phyloP scores from a whole-genome alignment of 1,139 yeast species.

The Suhomyces atakaporum region DNA sequence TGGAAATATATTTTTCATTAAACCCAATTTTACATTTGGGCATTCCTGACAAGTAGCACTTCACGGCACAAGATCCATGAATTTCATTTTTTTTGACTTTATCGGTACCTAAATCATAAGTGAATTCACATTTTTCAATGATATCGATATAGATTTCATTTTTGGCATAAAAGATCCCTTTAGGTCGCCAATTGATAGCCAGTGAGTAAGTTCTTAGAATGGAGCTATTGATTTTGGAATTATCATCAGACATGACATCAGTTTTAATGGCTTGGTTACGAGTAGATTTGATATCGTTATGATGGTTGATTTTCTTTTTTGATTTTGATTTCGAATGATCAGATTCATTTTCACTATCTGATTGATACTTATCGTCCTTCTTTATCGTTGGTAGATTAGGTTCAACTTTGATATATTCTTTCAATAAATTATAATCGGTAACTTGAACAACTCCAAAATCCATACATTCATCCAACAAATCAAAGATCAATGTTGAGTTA shows the following conservation, averaged over 20 bases:
- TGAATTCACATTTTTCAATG: slow-evolving; percentile 43
- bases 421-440: slow-evolving; percentile 46
- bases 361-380: slow-evolving; percentile 13
- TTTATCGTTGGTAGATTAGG: slow-evolving; percentile 32
- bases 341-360: slow-evolving; percentile 19
- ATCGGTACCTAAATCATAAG: slow-evolving; percentile 35
- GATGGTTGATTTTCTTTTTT: slow-evolving; percentile 17
- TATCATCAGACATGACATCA: slow-evolving; percentile 32
- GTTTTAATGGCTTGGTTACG: slow-evolving; percentile 43
- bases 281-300: slow-evolving; percentile 35
- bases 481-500: slow-evolving; percentile 42
- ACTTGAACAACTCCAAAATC: slow-evolving; percentile 47
- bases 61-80: slow-evolving; percentile 39
- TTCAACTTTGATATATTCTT: slow-evolving; percentile 47
- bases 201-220: slow-evolving; percentile 48
- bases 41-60: slow-evolving; percentile 50
- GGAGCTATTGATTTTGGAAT: slow-evolving; percentile 54
- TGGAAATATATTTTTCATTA: slow-evolving; percentile 30
- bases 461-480: slow-evolving; percentile 48
- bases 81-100: slow-evolving; percentile 38
- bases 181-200: slow-evolving; percentile 51
- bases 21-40: slow-evolving; percentile 48
- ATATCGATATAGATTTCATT: slow-evolving; percentile 50
- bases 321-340: slow-evolving; percentile 13
- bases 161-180: slow-evolving; percentile 49